phyloP scores from a whole-genome alignment of 1,284 basidiomycete species.

The Irpex rosettiformis region DNA sequence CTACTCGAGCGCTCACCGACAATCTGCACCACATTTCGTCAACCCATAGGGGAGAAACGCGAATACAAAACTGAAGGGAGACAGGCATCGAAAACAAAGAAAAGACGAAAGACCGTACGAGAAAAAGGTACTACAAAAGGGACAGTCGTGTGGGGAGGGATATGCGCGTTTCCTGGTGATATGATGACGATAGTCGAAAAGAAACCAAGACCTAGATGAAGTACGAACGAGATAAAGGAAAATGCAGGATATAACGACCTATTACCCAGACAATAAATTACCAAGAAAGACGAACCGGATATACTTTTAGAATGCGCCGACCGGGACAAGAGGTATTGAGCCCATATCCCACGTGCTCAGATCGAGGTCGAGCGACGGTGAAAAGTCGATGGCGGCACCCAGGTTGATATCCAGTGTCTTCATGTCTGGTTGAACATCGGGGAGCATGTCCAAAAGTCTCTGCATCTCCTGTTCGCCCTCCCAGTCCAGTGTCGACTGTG shows the following conservation, averaged over 20 bases:
- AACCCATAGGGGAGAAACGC: slow-evolving; percentile 38
- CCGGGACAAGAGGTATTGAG: slow-evolving; percentile 17
- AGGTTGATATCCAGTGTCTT: slow-evolving; percentile 22
- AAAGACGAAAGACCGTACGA: slow-evolving; percentile 7
- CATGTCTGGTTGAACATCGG: slow-evolving; percentile 31
- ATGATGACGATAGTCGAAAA: background rate
- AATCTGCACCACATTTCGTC: slow-evolving; percentile 30
- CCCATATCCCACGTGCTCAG: slow-evolving; percentile 32
- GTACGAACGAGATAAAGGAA: slow-evolving; percentile 5
- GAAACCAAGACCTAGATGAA: slow-evolving; percentile 8
- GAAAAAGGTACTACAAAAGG: slow-evolving; percentile 16
- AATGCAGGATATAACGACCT: slow-evolving; percentile 5
- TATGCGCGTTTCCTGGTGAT: slow-evolving; percentile 9
- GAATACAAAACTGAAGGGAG: slow-evolving; percentile 19
- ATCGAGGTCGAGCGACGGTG: slow-evolving; percentile 34
- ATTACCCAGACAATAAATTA: slow-evolving; percentile 3
- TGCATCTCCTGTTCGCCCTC: slow-evolving; percentile 59
- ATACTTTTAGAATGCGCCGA: slow-evolving; percentile 28
- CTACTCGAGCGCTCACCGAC: slow-evolving; percentile 37
- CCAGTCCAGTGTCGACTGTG: slow-evolving; percentile 26
- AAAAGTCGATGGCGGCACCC: slow-evolving; percentile 32
- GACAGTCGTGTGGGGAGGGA: slow-evolving; percentile 7
- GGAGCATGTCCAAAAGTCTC: slow-evolving; percentile 54
- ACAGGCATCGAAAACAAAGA: slow-evolving; percentile 21
- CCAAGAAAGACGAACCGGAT: slow-evolving; percentile 2